Evolutionary conservation across 2,329 filamentous ascomycete genomes (phyloP).

Genomic region (Pestalotiopsis sp.): DNA sequence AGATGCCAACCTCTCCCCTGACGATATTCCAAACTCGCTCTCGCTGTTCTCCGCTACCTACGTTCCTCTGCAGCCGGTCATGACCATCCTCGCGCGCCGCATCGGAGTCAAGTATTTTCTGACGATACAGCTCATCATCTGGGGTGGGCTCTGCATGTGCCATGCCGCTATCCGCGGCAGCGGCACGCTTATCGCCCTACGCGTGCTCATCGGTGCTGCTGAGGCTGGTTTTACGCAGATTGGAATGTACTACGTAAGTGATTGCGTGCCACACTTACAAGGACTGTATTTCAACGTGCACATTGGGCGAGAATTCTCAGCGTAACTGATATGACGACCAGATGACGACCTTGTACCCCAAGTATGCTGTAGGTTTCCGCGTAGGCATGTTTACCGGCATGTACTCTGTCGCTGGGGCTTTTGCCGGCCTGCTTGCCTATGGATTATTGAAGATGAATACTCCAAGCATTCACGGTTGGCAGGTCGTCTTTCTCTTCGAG

Average conservation of each 20-base stretch:
- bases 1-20: constrained; percentile 20
- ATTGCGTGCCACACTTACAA: no score
- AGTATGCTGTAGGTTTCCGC: constrained; percentile 18
- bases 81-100: constrained; percentile 21
- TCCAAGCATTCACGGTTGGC: constrained; percentile 15
- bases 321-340: background rate
- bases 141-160: constrained; percentile 24
- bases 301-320: no score
- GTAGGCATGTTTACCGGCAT: constrained; percentile 19
- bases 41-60: constrained; percentile 24
- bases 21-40: constrained; percentile 23
- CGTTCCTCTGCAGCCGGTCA: constrained; percentile 23
- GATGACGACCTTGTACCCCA: constrained; percentile 21
- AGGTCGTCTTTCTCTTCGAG: constrained; percentile 19
- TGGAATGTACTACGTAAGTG: constrained; percentile 18
- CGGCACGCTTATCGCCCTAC: constrained; percentile 18
- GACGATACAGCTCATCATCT: constrained; percentile 15
- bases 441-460: constrained; percentile 13
- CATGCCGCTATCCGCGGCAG: constrained; percentile 18
- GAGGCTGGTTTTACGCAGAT: constrained; percentile 23
- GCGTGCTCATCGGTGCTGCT: constrained; percentile 22
- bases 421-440: constrained; percentile 24
- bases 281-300: no score
- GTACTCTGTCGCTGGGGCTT: constrained; percentile 23
- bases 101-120: constrained; percentile 19